Evolutionary conservation across 2,329 filamentous ascomycete genomes (phyloP).

Genomic region (Diaporthe humulicola): DNA sequence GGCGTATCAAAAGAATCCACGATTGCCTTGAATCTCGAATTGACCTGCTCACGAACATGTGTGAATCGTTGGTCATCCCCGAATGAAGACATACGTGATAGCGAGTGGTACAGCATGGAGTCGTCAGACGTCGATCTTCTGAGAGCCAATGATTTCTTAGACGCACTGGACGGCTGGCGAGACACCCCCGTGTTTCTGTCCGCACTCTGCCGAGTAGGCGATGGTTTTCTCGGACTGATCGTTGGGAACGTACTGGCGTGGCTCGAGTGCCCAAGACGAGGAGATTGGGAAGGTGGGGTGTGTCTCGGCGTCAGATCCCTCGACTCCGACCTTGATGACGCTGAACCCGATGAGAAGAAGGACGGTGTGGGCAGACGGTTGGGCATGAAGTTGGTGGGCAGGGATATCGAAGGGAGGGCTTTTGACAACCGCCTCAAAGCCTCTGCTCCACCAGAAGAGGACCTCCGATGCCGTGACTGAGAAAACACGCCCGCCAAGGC

Average conservation of each 20-base stretch:
- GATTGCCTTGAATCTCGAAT: constrained; percentile 90
- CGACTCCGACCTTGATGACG: constrained; percentile 46
- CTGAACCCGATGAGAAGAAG: constrained; percentile 53
- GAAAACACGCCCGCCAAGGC: constrained; percentile 62
- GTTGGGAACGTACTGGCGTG: constrained; percentile 32
- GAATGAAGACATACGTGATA: constrained; percentile 84
- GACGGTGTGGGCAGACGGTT: constrained; percentile 53
- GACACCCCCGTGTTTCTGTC: constrained; percentile 29
- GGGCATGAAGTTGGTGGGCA: constrained; percentile 56
- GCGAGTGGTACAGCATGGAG: constrained; percentile 80
- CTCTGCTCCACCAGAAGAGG: constrained; percentile 69
- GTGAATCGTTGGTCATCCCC: constrained; percentile 87
- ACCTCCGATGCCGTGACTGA: constrained; percentile 61
- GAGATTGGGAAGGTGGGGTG: constrained; percentile 43
- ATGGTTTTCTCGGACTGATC: constrained; percentile 15
- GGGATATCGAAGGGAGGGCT: constrained; percentile 67
- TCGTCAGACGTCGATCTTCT: constrained; percentile 80
- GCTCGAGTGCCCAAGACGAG: constrained; percentile 41
- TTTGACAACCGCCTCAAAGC: constrained; percentile 69
- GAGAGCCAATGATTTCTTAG: constrained; percentile 55
- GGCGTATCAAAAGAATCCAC: constrained; percentile 87
- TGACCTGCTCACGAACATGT: constrained; percentile 86
- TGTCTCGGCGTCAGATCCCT: constrained; percentile 41
- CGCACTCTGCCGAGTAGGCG: constrained; percentile 35
- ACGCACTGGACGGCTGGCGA: constrained; percentile 15